Base-by-base conservation (phyloP, 2,329 filamentous ascomycete genomes). In the Botrytis paeoniae region DNA sequence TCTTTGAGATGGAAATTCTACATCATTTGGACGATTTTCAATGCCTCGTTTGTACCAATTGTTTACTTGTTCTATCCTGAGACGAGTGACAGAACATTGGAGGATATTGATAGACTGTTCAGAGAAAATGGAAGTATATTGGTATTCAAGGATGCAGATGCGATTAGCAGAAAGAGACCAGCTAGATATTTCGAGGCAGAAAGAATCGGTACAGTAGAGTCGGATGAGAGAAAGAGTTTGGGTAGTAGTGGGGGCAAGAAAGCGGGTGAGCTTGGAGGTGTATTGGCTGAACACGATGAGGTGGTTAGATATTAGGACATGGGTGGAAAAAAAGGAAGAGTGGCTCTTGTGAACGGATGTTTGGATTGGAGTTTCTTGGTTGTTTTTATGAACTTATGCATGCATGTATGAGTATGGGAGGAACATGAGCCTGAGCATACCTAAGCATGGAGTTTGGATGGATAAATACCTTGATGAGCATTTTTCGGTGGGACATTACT, bases 1-100 rank as follows among this genome's bases (percentile, higher is more conserved):
- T 86, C 82, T 72, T 90, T 92, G 73, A 80, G 82, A 12, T 87
- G 89, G 81, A 83, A 88, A 77, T 91, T 89, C 0, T 91, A 92
- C 79, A 87, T 88, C 18, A 60, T 72, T 9, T 72, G 70, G 70
- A 72, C 70, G 76, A 87, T 92, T 75, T 92, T 92, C 35, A 73
- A 73, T 18, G 71, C 65, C 0, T 57, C 51, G 0, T 73, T 85
- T 65, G 78, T 85, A 1, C 84, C 84, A 0, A 77, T 84, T 8
- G 78, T 84, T 2, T 85, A 84, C 77, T 82, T 84, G 72, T 83
- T 85, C 76, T 87, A 86, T 66, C 87, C 87, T 0, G 88, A 89
- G 77, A 89, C 87, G 1, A 70, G 71, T 29, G 65, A 73, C 12
- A 32, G 65, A 10, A 69, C 64, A 29, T 45, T 69, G 8, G 71